phyloP scores from a whole-genome alignment of 2,329 filamentous ascomycete species.

The Boeremia exigua region DNA sequence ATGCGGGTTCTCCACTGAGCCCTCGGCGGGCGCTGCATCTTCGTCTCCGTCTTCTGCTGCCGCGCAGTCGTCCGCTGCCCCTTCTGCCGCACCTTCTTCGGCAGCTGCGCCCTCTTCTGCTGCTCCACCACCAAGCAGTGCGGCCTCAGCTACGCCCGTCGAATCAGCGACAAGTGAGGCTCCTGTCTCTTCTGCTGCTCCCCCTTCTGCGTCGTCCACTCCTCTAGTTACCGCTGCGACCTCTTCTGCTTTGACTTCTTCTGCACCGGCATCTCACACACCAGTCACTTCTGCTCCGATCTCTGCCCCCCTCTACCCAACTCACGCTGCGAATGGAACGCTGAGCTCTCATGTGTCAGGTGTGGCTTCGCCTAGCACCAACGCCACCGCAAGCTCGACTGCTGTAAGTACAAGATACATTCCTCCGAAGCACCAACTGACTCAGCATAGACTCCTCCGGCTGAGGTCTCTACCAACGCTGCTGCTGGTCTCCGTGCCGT shows the following conservation, averaged over 20 bases:
- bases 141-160: background rate
- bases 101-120: conserved; percentile 6
- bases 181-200: conserved; percentile 8
- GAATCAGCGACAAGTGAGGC: conserved; percentile 4
- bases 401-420: conserved; percentile 12
- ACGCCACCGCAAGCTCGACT: conserved; percentile 23
- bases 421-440: background rate
- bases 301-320: background rate
- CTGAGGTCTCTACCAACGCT: conserved; percentile 25
- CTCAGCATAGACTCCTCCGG: conserved; percentile 19
- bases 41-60: conserved; percentile 17
- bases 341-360: conserved; percentile 12
- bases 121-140: background rate
- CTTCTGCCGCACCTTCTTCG: conserved; percentile 3
- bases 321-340: background rate
- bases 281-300: background rate
- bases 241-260: background rate
- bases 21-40: conserved; percentile 18
- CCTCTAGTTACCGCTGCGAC: background rate
- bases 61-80: background rate
- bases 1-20: conserved; percentile 28
- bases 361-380: conserved; percentile 15
- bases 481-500: conserved; percentile 13
- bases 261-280: background rate
- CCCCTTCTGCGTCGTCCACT: background rate